Base-by-base conservation (phyloP, 2,329 filamentous ascomycete genomes). In the Daldinia eschscholtzii region DNA sequence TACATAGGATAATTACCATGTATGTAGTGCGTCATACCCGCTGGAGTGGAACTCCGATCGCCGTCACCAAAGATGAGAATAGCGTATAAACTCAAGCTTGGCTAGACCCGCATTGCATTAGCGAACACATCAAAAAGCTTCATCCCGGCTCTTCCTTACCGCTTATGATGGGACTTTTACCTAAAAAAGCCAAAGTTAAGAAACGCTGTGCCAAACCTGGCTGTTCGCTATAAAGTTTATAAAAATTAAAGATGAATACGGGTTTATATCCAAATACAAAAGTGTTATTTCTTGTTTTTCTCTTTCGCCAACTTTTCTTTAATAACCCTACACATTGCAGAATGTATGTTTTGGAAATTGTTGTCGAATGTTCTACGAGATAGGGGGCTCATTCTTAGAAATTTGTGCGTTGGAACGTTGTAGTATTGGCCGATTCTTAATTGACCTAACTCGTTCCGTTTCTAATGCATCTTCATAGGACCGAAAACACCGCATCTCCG, bases 21-120 rank as follows among this genome's bases (percentile, higher is more conserved):
- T 55, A 66, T 68, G 61, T 39, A 66, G 61, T 65, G 65, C 67
- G 67, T 68, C 62, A 70, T 70, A 68, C n/a, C 61, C 62, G 50
- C 39, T 58, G 52, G 41, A 46, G 63, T 67, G 57, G 70, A 37
- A 62, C 61, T 48, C 44, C 41, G 64, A 70, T 70, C 64, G 53
- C 70, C 64, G 67, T 59, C 28, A 60, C 67, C 52, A 56, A 61
- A 26, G 26, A 37, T 64, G 52, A 50, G 33, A 61, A 65, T 65
- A 46, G 46, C 44, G 33, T 67, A 42, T 23, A 18, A 44, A 53
- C 52, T 52, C 53, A 55, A n/a, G 33, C 33, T 55, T 65, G 46
- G 26, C 26, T 57, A 10, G 53, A 26, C 35, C 65, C 56, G 28
- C 39, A 58, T 61, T 60, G 20, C 46, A 37, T 55, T 57, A 53